phyloP scores from a whole-genome alignment of 129 eudicot species.

The Daucus carota region DH1_v3.0 NC_030382.2:47595001-47595500 shows the following conservation, averaged over 20 bases:
- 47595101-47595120: constrained; percentile 61
- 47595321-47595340: constrained; percentile 45
- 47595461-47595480: constrained; percentile 36
- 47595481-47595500: constrained; percentile 38
- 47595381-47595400: constrained; percentile 59
- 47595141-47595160: constrained; percentile 6
- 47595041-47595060: constrained; percentile 9
- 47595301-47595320: constrained; percentile 75
- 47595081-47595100: constrained; percentile 26
- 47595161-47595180: constrained; percentile 40
- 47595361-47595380: constrained; percentile 88
- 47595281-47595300: constrained; percentile 65
- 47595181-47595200: constrained; percentile 77
- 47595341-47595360: constrained; percentile 38
- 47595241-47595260: constrained; percentile 80
- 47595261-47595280: constrained; percentile 49
- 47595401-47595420: constrained; percentile 85
- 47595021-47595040: constrained; percentile 33
- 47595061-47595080: constrained; percentile 20
- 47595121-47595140: constrained; percentile 34
- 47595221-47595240: constrained; percentile 68
- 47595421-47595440: constrained; percentile 70
- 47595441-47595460: constrained; percentile 65
- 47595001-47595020: constrained; percentile 32
- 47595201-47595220: constrained; percentile 52